These are phyloP conservation scores for Mycena floridula DNA, from an alignment of 768 basidiomycete genomes.

Conservation along the genomic window DNA sequence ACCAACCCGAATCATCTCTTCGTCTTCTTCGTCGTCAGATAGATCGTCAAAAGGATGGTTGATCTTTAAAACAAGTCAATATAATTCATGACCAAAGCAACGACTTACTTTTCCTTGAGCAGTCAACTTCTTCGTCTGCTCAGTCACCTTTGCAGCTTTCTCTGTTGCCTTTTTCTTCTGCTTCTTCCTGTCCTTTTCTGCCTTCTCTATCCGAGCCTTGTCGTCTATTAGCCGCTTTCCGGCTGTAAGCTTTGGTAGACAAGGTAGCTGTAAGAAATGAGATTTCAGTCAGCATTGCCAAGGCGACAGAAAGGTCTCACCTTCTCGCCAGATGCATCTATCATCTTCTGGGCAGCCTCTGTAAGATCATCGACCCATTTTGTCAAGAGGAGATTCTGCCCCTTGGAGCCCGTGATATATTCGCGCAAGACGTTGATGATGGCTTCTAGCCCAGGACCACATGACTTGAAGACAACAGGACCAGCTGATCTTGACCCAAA, in stretches of 20 bases:
- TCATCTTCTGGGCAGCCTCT: slow-evolving; percentile 3
- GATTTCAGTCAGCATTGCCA: not conserved
- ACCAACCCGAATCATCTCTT: not conserved
- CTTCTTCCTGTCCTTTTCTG: not conserved
- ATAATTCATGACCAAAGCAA: not conserved
- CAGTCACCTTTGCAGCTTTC: not conserved
- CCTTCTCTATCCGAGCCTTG: too few relatives aligned
- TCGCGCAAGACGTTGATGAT: slow-evolving; percentile 5
- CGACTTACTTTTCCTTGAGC: not conserved
- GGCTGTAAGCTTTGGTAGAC: not conserved
- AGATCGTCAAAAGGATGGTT: not conserved
- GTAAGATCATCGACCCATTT: slow-evolving; percentile 15
- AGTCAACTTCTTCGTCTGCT: not conserved
- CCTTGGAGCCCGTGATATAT: slow-evolving; percentile 5
- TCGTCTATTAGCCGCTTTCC: not conserved
- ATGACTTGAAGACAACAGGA: slow-evolving; percentile 5
- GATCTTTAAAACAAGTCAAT: not conserved
- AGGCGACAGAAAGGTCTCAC: slow-evolving; percentile 4
- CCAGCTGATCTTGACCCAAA: slow-evolving; percentile 5
- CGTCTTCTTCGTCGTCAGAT: not conserved
- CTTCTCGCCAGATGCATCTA: not conserved
- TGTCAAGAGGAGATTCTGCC: slow-evolving; percentile 5
- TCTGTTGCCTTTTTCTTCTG: not conserved
- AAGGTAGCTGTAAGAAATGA: not conserved
- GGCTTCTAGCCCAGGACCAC: slow-evolving; percentile 2